phyloP scores from a whole-genome alignment of 345 rosid species.

The Citrus inodora region DNA sequence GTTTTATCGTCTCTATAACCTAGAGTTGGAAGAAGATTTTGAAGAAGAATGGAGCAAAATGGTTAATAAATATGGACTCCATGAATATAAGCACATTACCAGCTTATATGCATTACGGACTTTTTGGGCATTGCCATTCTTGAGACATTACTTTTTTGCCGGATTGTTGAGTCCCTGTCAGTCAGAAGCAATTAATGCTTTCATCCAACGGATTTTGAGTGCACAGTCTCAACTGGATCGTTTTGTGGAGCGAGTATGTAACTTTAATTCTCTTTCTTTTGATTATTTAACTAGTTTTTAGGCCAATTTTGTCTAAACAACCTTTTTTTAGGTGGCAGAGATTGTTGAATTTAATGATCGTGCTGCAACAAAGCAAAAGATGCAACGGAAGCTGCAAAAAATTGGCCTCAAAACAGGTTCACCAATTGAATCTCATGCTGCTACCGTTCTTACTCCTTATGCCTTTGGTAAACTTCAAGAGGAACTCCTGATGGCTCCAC shows the following conservation, averaged over 20 bases:
- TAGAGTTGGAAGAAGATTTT: slow-evolving; percentile 40
- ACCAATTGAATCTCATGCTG: slow-evolving; percentile 64
- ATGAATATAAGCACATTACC: slow-evolving; percentile 44
- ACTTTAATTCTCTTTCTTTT: neutral
- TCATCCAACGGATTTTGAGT: slow-evolving; percentile 40
- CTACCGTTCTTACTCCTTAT: slow-evolving; percentile 51
- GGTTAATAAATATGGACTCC: slow-evolving; percentile 42
- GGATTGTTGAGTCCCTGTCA: slow-evolving; percentile 36
- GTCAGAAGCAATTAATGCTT: slow-evolving; percentile 37
- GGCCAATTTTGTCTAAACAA: neutral
- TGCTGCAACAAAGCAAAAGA: slow-evolving; percentile 38
- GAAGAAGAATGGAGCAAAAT: slow-evolving; percentile 51
- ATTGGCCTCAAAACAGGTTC: slow-evolving; percentile 52
- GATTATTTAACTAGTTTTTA: neutral
- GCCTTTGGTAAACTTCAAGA: slow-evolving; percentile 58
- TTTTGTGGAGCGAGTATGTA: slow-evolving; percentile 43
- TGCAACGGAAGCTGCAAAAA: slow-evolving; percentile 32
- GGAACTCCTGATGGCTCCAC: slow-evolving; percentile 60
- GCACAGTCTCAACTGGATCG: slow-evolving; percentile 38
- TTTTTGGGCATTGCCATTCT: slow-evolving; percentile 55
- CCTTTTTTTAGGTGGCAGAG: slow-evolving; percentile 40
- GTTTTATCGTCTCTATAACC: slow-evolving; percentile 38
- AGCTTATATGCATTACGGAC: slow-evolving; percentile 46
- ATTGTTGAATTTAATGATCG: slow-evolving; percentile 31
- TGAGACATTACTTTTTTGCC: slow-evolving; percentile 52